Evolutionary conservation across 495 filamentous ascomycete species (phyloP), one percentile per base, ranked within the genome.

Genomic region (Darksidea phi): DNA sequence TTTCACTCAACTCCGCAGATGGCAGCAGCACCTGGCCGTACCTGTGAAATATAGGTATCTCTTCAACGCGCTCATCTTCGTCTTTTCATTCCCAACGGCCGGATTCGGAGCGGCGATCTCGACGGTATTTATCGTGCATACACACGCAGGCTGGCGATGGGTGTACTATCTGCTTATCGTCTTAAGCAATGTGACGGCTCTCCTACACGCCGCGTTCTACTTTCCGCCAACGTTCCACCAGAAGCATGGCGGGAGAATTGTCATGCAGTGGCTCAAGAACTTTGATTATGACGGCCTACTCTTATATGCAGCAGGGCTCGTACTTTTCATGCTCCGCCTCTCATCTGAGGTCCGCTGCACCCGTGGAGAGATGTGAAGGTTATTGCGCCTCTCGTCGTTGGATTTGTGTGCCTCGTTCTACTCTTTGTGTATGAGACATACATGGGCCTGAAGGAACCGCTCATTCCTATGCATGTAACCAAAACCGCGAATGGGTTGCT

Each of bases 261-360:
- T 55, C 6, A 56, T 57, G 50, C 34, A 51, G 21, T 66, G 51
- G 54, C 36, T 64, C 23, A 64, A 66, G 34, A 38, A 66, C 25
- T 61, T 66, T 43, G 63, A 66, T 25, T 64, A 61, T n/a, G 41
- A 56, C 21, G 63, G 63, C 13, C 41, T 61, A 32, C 37, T 66
- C 10, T 46, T 66, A 1, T 66, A 52, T 41, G 54, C 63, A 12
- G 56, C 57, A 2, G 63, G 63, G 24, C 42, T 66, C 15, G 53
- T 66, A 11, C 46, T 66, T 6, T 66, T 66, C 52, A 56, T 66
- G 23, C 46, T 77, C 17, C 73, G 75, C 6, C 58, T 78, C 11
- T 75, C 71, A 43, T 78, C 74, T 69, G 77, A 70, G 76, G 74
- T 25, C 48, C 70, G 5, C 20, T 77, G 17, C 78, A 75, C 45